Percentiles rank a stretch among this genome's conserved stretches.
Evolutionary conservation across 495 filamentous ascomycete genomes (phyloP).

Genomic region (Pyrenula massariospora): DNA sequence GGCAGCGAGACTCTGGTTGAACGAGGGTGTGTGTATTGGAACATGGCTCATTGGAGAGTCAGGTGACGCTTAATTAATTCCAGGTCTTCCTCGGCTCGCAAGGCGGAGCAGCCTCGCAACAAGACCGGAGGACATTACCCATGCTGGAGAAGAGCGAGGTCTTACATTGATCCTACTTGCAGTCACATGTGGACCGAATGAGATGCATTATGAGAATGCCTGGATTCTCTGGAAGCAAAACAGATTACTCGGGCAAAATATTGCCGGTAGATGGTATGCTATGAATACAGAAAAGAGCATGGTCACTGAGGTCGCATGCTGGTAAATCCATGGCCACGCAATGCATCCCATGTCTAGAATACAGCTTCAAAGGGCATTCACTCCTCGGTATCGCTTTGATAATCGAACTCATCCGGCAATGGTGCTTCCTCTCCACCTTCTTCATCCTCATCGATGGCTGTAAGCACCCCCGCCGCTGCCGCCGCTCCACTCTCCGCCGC

Average conservation of each 20-base stretch:
- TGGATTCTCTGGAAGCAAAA: neutral
- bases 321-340: neutral
- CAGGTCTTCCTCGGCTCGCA: neutral
- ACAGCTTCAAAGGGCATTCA: neutral
- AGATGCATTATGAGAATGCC: neutral
- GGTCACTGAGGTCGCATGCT: neutral
- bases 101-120: neutral
- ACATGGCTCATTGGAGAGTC: no score
- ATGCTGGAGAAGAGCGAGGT: no score
- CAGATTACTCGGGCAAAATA: neutral
- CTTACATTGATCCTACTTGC: no score
- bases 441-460: conserved; percentile 75
- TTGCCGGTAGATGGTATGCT: neutral
- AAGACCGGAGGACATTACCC: no score
- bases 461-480: conserved; percentile 69
- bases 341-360: neutral
- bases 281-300: neutral
- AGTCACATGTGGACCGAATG: no score
- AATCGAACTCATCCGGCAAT: conserved; percentile 72
- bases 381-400: conserved; percentile 62
- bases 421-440: conserved; percentile 73
- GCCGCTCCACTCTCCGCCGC: conserved; percentile 42
- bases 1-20: neutral
- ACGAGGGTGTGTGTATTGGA: no score
- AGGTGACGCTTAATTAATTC: neutral